Base-by-base conservation (phyloP, 2,329 filamentous ascomycete species). In the Claviceps digitariae region DNA sequence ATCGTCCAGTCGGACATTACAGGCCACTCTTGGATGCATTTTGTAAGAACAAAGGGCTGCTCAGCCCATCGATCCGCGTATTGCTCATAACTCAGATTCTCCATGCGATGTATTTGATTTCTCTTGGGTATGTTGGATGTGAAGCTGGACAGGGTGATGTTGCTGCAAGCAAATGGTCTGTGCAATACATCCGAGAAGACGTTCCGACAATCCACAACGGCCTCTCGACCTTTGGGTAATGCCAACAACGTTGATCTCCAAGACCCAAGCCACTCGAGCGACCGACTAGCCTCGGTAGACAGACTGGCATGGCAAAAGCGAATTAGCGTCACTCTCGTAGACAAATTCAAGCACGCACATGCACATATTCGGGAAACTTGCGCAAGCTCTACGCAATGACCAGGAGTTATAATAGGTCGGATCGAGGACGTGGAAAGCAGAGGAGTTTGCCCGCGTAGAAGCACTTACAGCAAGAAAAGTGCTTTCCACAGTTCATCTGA, bases 131-230 rank as follows among this genome's bases (percentile, higher is more conserved):
- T 95, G 50, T 78, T 79, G 25, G 74, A 74, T 9, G 81, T 77
- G 65, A 84, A 95, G 2, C 79, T 78, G 7, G 72, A 66, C 43
- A 95, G 70, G 2, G 78, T 69, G 29, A 90, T 82, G 63, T 95
- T 81, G 47, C 88, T 86, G 71, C 91, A 97, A 59, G 87, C 84
- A 66, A 94, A 97, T 0, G 91, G 91, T 10, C 90, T 81, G 67
- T 96, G 88, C 25, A 97, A 76, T 8, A 87, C 83, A 68, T 98
- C 91, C 15, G 91, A 96, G 67, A 87, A 97, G 51, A 97, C 81
- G 61, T 83, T 81, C 51, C 77, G 77, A 69, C 90, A 95, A 60
- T 86, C 77, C 38, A 95, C 72, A 13, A 69, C 73, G 40, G 81
- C 75, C 48, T 78, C 73, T 54, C 75, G 71, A 15, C 69, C 66